These are phyloP conservation scores for Sporothrix humicola DNA, from an alignment of 2,329 filamentous ascomycete genomes.

Conservation along the genomic window DNA sequence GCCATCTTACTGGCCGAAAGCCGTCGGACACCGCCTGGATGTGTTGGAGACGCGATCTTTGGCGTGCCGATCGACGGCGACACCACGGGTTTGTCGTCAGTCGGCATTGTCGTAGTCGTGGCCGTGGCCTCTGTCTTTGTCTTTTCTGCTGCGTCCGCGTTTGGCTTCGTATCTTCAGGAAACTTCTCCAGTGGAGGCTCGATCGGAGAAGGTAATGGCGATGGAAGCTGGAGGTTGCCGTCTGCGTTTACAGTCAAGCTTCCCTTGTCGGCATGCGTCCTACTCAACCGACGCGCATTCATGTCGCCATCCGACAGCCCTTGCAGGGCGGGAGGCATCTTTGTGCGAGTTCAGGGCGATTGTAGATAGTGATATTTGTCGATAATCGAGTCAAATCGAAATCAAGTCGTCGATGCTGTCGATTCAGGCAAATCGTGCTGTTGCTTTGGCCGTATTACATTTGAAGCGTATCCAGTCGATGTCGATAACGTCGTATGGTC, in stretches of 20 bases:
- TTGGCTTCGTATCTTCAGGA: neutral
- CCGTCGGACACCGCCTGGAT: slow-evolving; percentile 54
- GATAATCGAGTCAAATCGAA: too few relatives aligned
- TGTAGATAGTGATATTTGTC: too few relatives aligned
- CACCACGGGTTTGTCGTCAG: neutral
- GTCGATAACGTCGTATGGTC: neutral
- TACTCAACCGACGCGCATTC: neutral
- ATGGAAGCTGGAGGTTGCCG: slow-evolving; percentile 22
- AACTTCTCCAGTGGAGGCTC: neutral
- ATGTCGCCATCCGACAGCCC: slow-evolving; percentile 18
- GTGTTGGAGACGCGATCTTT: neutral
- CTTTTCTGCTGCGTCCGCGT: neutral
- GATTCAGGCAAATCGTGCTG: neutral
- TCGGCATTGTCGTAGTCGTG: too few relatives aligned
- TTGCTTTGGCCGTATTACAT: too few relatives aligned
- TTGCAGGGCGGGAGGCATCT: slow-evolving; percentile 18
- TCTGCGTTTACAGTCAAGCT: neutral
- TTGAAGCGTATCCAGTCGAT: too few relatives aligned
- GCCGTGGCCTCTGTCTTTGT: neutral
- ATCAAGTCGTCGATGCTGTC: neutral
- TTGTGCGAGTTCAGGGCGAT: neutral
- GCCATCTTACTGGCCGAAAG: slow-evolving; percentile 65
- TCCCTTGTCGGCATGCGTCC: neutral
- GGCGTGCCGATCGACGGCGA: slow-evolving; percentile 3
- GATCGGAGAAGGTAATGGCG: slow-evolving; percentile 24